Evolutionary conservation across 176 grass and related monocot genomes (phyloP), one percentile per base, ranked within the genome.

Genomic region (Aegilops speltoides): DNA sequence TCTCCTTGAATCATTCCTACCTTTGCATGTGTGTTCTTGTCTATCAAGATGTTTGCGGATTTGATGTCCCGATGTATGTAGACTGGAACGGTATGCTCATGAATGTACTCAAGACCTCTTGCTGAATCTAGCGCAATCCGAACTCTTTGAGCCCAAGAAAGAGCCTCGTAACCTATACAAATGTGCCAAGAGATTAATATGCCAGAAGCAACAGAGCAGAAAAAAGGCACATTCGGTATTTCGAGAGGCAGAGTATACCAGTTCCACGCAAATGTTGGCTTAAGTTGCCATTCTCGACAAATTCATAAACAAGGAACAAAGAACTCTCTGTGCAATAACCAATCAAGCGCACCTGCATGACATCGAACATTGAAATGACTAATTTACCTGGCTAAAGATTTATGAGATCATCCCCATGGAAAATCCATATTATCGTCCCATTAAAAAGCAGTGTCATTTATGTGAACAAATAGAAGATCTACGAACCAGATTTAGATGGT

Each of bases 21-120:
- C 94, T 98, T 98, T 79, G 83, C 97, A 34, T 79, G 90, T 14
- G 67, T 86, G 41, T 98, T 98, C 82, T 94, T 96, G 84, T 98
- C 97, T 89, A 98, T 94, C 86, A 98, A 89, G 40, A 98, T 98
- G 68, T 98, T 98, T 81, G 94, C 93, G 46, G 97, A 91, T 91
- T 98, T 96, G 73, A 98, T 96, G 84, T 98, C 97, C 3, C 97
- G 79, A 79, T 98, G 97, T 87, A 98, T 94, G 65, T 98, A 98
- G 5, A 96, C 90, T 88, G 93, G 97, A 54, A 98, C 93, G 45
- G 94, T 98, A 86, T 98, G 97, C 75, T 98, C 93, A 32, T 98
- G 97, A 84, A 98, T 94, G 71, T 98, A 98, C 90, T 98, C 97
- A 28, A 98, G 84, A 87, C 93, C 93, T 86, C 97, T 96, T 60